A percentile compares a stretch with the other conserved stretches of the same genome.
phyloP scores from a whole-genome alignment of 1,284 basidiomycete genomes.

The Hymenochaete sp. region DNA sequence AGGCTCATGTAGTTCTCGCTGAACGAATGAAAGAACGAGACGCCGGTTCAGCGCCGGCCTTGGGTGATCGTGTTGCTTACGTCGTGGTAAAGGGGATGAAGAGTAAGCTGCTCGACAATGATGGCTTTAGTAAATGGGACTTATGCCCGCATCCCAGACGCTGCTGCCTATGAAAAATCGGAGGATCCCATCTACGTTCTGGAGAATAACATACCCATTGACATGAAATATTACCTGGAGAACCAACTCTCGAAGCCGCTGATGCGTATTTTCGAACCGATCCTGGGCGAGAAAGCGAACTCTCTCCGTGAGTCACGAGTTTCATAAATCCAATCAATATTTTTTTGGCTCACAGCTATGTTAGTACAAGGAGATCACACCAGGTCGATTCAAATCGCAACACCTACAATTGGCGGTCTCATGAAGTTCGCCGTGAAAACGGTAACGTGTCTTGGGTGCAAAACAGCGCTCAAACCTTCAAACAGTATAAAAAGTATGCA shows the following conservation, averaged over 20 bases:
- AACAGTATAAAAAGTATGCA: constrained; percentile 62
- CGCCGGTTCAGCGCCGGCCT: constrained; percentile 84
- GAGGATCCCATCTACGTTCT: constrained; percentile 94
- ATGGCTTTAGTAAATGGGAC: not conserved
- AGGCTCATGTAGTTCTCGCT: constrained; percentile 91
- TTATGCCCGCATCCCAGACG: constrained; percentile 42
- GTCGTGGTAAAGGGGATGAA: constrained; percentile 95
- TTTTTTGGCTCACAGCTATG: constrained; percentile 10
- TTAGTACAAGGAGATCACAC: constrained; percentile 91
- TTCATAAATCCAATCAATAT: no score
- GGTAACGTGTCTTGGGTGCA: constrained; percentile 88
- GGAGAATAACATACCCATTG: constrained; percentile 93
- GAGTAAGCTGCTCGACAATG: constrained; percentile 36
- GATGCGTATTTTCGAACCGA: constrained; percentile 96
- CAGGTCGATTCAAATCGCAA: constrained; percentile 86
- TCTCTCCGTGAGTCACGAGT: constrained; percentile 56
- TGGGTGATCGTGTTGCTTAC: constrained; percentile 95
- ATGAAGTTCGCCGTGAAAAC: constrained; percentile 98
- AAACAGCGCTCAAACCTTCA: constrained; percentile 69
- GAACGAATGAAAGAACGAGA: constrained; percentile 93
- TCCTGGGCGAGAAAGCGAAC: constrained; percentile 82
- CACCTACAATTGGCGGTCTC: constrained; percentile 85
- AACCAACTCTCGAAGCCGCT: constrained; percentile 94
- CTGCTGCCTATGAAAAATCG: constrained; percentile 96
- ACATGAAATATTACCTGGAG: constrained; percentile 94